A percentile compares a stretch with the other conserved stretches of the same genome.
Conservation (phyloP, 83 land plant species). For the Thuja plicata region DNA sequence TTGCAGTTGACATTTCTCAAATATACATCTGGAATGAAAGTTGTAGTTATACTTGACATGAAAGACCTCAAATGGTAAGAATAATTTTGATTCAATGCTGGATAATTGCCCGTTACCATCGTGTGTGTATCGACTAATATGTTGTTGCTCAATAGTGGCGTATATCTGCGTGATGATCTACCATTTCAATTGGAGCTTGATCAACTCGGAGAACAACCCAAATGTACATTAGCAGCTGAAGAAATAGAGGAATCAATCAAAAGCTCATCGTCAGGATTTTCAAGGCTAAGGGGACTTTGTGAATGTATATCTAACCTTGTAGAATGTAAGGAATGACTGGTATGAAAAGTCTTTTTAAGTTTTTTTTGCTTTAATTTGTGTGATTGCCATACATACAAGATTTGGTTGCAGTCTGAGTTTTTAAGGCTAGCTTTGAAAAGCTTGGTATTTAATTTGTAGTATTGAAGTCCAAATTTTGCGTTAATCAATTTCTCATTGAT, state of each 20-base stretch:
- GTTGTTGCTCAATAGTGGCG: not conserved
- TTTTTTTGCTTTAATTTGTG: not conserved
- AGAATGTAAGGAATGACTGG: not conserved
- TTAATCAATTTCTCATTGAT: not conserved
- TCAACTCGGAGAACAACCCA: not conserved
- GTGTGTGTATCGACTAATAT: not conserved
- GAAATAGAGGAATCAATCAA: not conserved
- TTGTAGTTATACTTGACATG: not conserved
- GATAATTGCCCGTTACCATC: not conserved
- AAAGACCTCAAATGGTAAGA: constrained; percentile 2
- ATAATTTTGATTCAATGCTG: not conserved
- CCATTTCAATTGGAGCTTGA: not conserved
- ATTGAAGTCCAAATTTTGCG: not conserved
- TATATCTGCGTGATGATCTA: not conserved
- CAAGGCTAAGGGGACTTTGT: not conserved
- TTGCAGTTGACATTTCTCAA: constrained; percentile 3
- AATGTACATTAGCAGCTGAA: not conserved
- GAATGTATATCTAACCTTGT: not conserved
- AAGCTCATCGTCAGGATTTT: not conserved
- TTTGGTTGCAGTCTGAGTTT: not conserved
- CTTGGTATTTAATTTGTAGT: not conserved
- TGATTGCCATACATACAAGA: not conserved
- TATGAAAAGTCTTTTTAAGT: not conserved
- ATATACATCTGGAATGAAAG: constrained; percentile 1
- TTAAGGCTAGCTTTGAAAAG: not conserved